Percentiles rank a stretch among this genome's conserved stretches.
phyloP scores from a whole-genome alignment of 140 eudicot species.

The Bidens hawaiensis region DNA sequence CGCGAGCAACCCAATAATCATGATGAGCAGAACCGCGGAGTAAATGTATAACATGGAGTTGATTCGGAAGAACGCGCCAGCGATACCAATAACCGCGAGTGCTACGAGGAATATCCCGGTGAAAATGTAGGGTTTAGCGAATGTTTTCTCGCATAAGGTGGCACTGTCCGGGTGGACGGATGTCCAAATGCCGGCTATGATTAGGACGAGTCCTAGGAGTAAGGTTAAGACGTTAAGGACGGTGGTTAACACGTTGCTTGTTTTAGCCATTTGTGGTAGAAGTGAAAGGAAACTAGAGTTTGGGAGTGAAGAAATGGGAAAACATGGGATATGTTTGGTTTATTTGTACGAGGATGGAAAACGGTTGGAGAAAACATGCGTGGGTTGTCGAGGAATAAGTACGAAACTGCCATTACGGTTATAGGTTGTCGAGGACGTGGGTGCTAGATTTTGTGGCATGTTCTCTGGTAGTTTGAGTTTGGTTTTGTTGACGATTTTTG shows the following conservation, averaged over 20 bases:
- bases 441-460: conserved; percentile 19
- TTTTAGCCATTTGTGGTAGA: conserved; percentile 32
- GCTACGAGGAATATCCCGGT: conserved; percentile 42
- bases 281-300: background rate
- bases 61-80: conserved; percentile 46
- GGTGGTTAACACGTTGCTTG: conserved; percentile 41
- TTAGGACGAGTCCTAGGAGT: conserved; percentile 26
- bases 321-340: background rate
- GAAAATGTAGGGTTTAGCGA: conserved; percentile 51
- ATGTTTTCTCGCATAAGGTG: conserved; percentile 35
- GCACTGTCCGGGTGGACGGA: conserved; percentile 17
- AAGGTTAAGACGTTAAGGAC: conserved; percentile 40
- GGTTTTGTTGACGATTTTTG: background rate
- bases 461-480: background rate
- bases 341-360: background rate
- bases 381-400: background rate
- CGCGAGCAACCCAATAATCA: conserved; percentile 37
- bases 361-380: conserved; percentile 11
- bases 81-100: conserved; percentile 48
- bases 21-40: conserved; percentile 36
- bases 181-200: conserved; percentile 41
- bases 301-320: conserved; percentile 11
- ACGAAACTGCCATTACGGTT: conserved; percentile 17
- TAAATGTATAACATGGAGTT: conserved; percentile 44
- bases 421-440: conserved; percentile 17